phyloP scores from a whole-genome alignment of 2,329 filamentous ascomycete species.

The Fusarium equiseti region DNA sequence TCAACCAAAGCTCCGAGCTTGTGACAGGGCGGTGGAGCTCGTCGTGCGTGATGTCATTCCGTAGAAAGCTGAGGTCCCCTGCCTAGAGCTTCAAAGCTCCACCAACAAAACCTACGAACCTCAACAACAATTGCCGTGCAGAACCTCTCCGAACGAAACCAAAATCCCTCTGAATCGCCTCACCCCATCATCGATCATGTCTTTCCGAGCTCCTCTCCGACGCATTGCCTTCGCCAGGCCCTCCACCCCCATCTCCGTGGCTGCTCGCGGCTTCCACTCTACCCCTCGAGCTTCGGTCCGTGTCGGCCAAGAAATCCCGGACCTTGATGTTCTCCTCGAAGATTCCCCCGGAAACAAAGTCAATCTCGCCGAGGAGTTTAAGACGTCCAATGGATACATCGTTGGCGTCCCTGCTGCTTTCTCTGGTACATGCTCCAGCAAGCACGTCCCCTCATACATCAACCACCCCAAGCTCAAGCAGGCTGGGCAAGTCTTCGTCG shows the following conservation, averaged over 20 bases:
- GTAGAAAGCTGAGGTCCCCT: constrained; percentile 3
- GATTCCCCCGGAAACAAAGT: constrained; percentile 92
- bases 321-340: constrained; percentile 82
- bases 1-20: not conserved
- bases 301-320: constrained; percentile 82
- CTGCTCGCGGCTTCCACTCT: constrained; percentile 69
- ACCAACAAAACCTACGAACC: constrained; percentile 10
- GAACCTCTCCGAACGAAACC: constrained; percentile 9
- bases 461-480: constrained; percentile 81
- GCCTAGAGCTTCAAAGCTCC: constrained; percentile 26
- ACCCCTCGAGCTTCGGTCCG: constrained; percentile 74
- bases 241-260: constrained; percentile 26
- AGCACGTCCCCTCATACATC: constrained; percentile 89
- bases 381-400: constrained; percentile 79
- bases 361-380: constrained; percentile 83
- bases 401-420: constrained; percentile 88
- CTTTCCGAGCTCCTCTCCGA: constrained; percentile 54
- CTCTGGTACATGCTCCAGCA: constrained; percentile 67
- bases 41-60: constrained; percentile 45
- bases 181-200: constrained; percentile 47
- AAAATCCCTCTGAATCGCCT: not conserved
- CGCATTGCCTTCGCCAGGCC: constrained; percentile 51
- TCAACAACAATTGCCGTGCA: constrained; percentile 32
- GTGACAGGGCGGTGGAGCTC: constrained; percentile 26
- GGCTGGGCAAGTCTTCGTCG: constrained; percentile 87